Conservation (phyloP, 352 stramenopile genomes). For the Phytophthora sansomeana region DNA sequence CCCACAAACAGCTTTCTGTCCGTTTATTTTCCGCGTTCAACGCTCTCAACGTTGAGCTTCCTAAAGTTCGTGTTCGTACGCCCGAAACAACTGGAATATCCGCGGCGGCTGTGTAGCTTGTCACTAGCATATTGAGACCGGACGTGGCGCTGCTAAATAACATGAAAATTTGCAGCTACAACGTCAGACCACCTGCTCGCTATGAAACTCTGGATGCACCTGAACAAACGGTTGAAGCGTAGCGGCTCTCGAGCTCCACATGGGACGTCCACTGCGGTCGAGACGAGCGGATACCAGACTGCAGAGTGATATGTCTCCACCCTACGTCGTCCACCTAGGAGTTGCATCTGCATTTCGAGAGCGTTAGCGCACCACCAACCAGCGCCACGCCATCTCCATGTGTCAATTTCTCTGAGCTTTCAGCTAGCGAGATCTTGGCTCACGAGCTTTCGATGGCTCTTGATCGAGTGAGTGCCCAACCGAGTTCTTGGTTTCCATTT, state of each 20-base stretch:
- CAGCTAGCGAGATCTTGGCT: neutral
- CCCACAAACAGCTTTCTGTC: slow-evolving; percentile 19
- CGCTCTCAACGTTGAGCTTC: slow-evolving; percentile 1
- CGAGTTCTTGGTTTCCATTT: neutral
- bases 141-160: slow-evolving; percentile 7
- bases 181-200: slow-evolving; percentile 6
- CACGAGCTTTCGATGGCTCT: neutral
- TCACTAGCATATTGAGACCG: slow-evolving; percentile 7
- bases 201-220: slow-evolving; percentile 7
- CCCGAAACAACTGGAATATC: slow-evolving; percentile 10
- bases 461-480: neutral
- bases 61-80: slow-evolving; percentile 1
- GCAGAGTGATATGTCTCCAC: neutral
- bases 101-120: slow-evolving; percentile 11
- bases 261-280: neutral
- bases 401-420: neutral
- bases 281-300: slow-evolving; percentile 3
- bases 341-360: slow-evolving; percentile 27
- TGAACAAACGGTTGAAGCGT: slow-evolving; percentile 4
- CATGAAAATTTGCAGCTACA: slow-evolving; percentile 21
- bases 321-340: neutral
- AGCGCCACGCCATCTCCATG: neutral
- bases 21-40: slow-evolving; percentile 14
- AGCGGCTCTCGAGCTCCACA: slow-evolving; percentile 1
- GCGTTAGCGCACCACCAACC: slow-evolving; percentile 2